These are phyloP conservation scores for Candida dendrica DNA, from an alignment of 805 yeast species.

Conservation along the genomic window DNA sequence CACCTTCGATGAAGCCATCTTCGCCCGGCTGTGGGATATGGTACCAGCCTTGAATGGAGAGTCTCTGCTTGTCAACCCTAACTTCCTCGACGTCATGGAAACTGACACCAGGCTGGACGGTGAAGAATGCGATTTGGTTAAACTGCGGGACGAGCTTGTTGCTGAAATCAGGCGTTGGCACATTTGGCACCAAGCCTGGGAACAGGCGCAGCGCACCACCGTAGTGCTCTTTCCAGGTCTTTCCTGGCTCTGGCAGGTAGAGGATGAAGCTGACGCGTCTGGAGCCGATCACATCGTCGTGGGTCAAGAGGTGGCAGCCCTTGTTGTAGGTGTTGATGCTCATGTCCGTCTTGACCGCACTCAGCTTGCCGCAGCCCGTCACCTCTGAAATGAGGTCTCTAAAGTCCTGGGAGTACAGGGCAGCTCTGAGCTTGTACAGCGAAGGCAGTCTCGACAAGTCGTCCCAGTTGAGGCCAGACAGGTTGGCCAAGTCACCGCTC, in stretches of 20 bases:
- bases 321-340: conserved; percentile 85
- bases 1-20: conserved; percentile 75
- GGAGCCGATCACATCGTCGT: conserved; percentile 96
- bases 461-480: conserved; percentile 74
- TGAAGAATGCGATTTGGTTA: conserved; percentile 93
- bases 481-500: conserved; percentile 86
- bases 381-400: conserved; percentile 70
- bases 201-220: conserved; percentile 90
- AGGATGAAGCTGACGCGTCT: conserved; percentile 88
- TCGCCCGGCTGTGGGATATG: conserved; percentile 95
- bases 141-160: conserved; percentile 81
- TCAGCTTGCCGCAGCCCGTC: conserved; percentile 81
- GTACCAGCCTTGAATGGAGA: conserved; percentile 97
- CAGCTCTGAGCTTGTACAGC: conserved; percentile 72
- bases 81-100: conserved; percentile 99
- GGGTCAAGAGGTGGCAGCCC: conserved; percentile 90
- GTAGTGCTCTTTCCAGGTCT: conserved; percentile 80
- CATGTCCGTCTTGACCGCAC: conserved; percentile 90
- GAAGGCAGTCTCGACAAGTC: conserved; percentile 71
- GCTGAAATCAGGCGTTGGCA: conserved; percentile 73
- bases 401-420: conserved; percentile 80
- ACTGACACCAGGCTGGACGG: conserved; percentile 91
- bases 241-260: conserved; percentile 89
- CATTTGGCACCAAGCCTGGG: conserved; percentile 82
- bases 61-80: conserved; percentile 78